Evolutionary conservation across 2,329 filamentous ascomycete genomes (phyloP).

Genomic region (Monosporascus sp.): DNA sequence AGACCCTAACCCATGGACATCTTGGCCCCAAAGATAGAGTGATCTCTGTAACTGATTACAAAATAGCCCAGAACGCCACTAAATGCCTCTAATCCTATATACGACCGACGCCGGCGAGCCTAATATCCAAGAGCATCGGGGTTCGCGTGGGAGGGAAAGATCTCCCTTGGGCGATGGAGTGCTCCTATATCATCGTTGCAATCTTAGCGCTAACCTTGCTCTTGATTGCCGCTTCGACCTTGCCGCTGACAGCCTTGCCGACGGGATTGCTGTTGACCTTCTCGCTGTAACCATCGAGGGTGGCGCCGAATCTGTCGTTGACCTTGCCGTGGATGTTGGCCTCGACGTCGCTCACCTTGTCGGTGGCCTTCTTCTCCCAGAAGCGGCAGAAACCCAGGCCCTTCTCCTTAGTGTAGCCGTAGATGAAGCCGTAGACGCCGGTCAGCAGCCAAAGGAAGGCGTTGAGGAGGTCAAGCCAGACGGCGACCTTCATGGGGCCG

Average conservation of each 20-base stretch:
- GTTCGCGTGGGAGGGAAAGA: not conserved
- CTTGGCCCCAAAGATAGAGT: too few relatives aligned
- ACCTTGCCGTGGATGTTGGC: conserved; percentile 7
- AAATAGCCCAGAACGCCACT: too few relatives aligned
- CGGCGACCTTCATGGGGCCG: conserved; percentile 59
- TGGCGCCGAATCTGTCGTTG: conserved; percentile 2
- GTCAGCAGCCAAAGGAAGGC: conserved; percentile 59
- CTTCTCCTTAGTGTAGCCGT: conserved; percentile 24
- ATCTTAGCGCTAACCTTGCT: not conserved
- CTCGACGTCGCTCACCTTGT: conserved; percentile 15
- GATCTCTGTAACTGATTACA: too few relatives aligned
- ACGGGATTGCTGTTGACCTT: not conserved
- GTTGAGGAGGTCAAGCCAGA: conserved; percentile 67
- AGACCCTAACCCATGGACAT: too few relatives aligned
- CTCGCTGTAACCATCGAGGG: not conserved
- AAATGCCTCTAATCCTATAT: too few relatives aligned
- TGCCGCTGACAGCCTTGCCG: not conserved
- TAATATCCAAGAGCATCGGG: too few relatives aligned
- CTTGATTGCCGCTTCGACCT: too few relatives aligned
- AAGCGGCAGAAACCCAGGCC: conserved; percentile 30
- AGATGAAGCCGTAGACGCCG: conserved; percentile 34
- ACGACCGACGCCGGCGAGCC: too few relatives aligned
- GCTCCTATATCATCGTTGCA: not conserved
- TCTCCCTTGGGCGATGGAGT: not conserved
- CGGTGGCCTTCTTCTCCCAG: conserved; percentile 28